phyloP scores from a whole-genome alignment of 208 protist species.

The Trypanosoma lewisi region DNA sequence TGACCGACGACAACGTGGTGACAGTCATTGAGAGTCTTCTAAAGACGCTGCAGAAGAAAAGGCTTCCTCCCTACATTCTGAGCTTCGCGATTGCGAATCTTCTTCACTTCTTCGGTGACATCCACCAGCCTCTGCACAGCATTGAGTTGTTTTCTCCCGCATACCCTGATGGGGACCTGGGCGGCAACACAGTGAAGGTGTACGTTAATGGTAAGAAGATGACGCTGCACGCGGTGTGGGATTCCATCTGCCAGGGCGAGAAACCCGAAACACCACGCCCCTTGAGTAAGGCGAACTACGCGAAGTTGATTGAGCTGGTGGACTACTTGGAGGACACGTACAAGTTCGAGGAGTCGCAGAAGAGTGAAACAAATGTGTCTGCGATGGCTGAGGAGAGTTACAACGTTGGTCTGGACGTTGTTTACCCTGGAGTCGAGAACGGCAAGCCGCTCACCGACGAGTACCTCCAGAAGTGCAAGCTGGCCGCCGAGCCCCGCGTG shows the following conservation, averaged over 20 bases:
- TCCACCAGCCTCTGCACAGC: conserved; percentile 85
- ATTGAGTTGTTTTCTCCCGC: conserved; percentile 33
- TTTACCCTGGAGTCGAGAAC: conserved; percentile 50
- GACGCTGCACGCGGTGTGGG: conserved; percentile 82
- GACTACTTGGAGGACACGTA: conserved; percentile 65
- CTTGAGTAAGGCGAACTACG: conserved; percentile 34
- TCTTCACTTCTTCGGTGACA: conserved; percentile 81
- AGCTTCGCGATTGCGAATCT: conserved; percentile 74
- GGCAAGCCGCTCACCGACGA: conserved; percentile 28
- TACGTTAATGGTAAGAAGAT: conserved; percentile 22
- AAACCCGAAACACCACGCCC: conserved; percentile 33
- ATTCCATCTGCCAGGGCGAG: conserved; percentile 56
- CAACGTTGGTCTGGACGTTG: conserved; percentile 53
- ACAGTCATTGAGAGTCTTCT: conserved; percentile 25
- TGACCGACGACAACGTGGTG: conserved; percentile 33
- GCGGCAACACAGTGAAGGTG: conserved; percentile 67
- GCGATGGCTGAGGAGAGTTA: conserved; percentile 63
- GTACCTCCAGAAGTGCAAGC: conserved; percentile 56
- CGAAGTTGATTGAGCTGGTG: conserved; percentile 34
- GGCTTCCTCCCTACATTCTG: conserved; percentile 31
- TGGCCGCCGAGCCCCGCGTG: conserved; percentile 51
- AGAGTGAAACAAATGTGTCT: conserved; percentile 18
- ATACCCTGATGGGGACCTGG: conserved; percentile 64
- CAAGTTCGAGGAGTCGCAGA: conserved; percentile 32
- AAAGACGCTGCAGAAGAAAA: conserved; percentile 21